phyloP scores from a whole-genome alignment of 208 protist genomes.

The Trichomonas gallinae region DNA sequence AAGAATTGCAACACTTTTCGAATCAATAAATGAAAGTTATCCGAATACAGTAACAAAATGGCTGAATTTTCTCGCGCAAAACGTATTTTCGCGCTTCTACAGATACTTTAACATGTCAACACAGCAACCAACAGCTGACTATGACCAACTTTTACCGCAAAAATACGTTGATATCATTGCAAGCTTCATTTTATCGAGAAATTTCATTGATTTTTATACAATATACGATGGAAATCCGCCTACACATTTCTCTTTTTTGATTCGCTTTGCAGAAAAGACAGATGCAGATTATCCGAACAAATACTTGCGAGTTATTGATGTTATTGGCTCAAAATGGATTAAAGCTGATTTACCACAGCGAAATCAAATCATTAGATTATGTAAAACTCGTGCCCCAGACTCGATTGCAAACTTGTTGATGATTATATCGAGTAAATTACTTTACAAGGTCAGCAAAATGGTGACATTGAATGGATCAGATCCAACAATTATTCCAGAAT shows the following conservation, averaged over 20 bases:
- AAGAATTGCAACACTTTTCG: background rate
- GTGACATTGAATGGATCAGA: background rate
- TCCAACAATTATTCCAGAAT: background rate
- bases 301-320: background rate
- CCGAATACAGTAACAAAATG: background rate
- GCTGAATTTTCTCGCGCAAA: background rate
- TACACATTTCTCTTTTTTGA: background rate
- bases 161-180: background rate
- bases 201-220: background rate
- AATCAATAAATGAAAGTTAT: background rate
- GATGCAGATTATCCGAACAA: background rate
- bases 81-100: background rate
- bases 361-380: background rate
- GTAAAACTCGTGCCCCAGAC: background rate
- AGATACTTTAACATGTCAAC: background rate
- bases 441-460: background rate
- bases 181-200: background rate
- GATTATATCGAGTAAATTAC: background rate
- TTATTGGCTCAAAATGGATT: background rate
- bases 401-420: background rate
- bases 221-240: background rate
- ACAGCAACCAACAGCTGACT: background rate
- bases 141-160: background rate
- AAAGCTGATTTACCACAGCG: background rate
- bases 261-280: background rate